These are phyloP conservation scores for Nicotiana tomentosiformis DNA, from an alignment of 257 asterid genomes.

Conservation along the genomic window DNA sequence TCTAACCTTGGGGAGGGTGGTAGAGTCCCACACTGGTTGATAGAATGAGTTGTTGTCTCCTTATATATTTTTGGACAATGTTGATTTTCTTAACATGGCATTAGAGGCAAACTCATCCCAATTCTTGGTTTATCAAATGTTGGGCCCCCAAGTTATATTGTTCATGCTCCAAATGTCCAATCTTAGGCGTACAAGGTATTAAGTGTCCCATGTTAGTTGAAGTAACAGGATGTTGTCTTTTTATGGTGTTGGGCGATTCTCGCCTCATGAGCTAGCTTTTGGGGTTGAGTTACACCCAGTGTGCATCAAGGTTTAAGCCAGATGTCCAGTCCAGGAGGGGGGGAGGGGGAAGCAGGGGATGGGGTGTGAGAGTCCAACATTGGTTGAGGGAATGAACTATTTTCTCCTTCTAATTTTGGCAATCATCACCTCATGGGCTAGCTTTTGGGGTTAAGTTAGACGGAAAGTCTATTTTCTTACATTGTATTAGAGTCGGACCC, in stretches of 20 bases:
- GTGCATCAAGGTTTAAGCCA: neutral
- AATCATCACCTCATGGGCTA: neutral
- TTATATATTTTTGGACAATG: neutral
- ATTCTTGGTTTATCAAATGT: neutral
- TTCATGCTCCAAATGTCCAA: neutral
- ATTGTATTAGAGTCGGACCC: neutral
- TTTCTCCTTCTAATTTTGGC: neutral
- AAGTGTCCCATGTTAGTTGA: neutral
- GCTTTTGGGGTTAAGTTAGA: neutral
- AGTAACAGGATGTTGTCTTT: neutral
- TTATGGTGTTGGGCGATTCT: neutral
- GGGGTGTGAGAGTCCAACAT: neutral
- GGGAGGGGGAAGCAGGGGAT: neutral
- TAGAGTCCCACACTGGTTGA: neutral
- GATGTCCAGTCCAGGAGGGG: neutral
- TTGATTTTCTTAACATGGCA: neutral
- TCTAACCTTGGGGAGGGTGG: neutral
- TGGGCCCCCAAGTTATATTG: neutral
- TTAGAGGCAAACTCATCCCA: neutral
- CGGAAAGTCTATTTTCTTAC: neutral
- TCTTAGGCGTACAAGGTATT: neutral
- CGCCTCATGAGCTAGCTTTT: neutral
- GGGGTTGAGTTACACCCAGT: neutral
- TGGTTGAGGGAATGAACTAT: neutral
- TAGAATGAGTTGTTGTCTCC: neutral